Evolutionary conservation across 768 basidiomycete species (phyloP), one percentile per base, ranked within the genome.

Genomic region (Russula sp.): DNA sequence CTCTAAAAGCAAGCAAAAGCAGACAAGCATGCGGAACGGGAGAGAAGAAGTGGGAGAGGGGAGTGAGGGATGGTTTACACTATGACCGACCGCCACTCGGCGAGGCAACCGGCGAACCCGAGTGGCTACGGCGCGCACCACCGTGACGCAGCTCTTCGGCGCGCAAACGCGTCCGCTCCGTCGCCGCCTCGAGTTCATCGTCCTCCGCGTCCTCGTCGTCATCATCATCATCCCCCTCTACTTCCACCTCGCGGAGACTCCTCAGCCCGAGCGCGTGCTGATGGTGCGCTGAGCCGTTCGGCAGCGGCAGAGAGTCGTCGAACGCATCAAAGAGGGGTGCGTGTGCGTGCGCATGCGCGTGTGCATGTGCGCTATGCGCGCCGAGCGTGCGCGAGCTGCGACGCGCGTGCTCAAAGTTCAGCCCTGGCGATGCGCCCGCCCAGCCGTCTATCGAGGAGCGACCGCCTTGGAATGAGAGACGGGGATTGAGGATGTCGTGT

Each of bases 391-490:
- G 79, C 38, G 89, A 82, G 9, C 83, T 84, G 67, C 92, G 89
- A 20, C 77, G 73, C 0, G 76, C 73, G 6, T 51, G 71, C 52
- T 39, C 67, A 61, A 60, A 72, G 65, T 56, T 73, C 70, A 48
- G 70, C 64, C 46, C 73, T 70, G 58, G 72, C 63, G 45, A 68
- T 53, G 70, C 58, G 22, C 76, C 81, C 61, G 77, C 76, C 88
- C 90, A 92, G 2, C 83, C 84, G 61, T 96, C 94, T 51, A 89
- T 74, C 6, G 91, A 93, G 69, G 86, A 76, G 1, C 93, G 83
- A 46, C 91, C 25, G 25, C 25, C 91, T 61, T 88, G 85, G 56
- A 94, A 77, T 68, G 87, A 89, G 65, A 93, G 77, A 7, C 90
- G 83, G 0, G 92, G 88, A 71, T 93, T 79, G 80, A 88, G 81